phyloP scores from a whole-genome alignment of 108 stramenopile species.

The Skeletonema tropicum region DNA sequence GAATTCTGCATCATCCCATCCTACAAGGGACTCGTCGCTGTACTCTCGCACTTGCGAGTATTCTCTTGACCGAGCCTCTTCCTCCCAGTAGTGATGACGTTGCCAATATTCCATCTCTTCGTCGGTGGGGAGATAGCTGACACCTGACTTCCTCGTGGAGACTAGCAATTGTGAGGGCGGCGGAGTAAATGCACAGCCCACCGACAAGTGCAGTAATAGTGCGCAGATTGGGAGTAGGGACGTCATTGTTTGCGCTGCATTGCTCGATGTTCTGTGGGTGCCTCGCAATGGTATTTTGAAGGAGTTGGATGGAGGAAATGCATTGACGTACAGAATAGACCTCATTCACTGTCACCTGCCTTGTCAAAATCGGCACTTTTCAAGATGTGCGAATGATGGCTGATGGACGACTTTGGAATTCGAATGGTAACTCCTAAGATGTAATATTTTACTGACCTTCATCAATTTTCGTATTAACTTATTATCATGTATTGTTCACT shows the following conservation, averaged over 20 bases:
- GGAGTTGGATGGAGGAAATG: background rate
- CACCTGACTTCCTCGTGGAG: slow-evolving; percentile 2
- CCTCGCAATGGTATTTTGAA: background rate
- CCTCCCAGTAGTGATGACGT: slow-evolving; percentile 5
- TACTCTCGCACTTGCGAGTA: background rate
- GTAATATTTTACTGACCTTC: background rate
- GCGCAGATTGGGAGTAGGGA: background rate
- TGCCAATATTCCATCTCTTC: slow-evolving; percentile 8
- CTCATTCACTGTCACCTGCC: background rate
- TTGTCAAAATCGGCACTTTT: background rate
- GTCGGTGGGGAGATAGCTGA: background rate
- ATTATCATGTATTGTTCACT: too few relatives aligned
- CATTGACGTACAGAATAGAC: background rate
- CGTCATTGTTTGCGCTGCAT: background rate
- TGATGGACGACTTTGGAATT: background rate
- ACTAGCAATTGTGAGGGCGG: background rate
- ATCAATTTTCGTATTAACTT: too few relatives aligned
- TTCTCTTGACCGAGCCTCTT: background rate
- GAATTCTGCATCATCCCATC: background rate
- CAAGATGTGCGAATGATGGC: too few relatives aligned
- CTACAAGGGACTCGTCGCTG: background rate
- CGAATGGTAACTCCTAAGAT: background rate
- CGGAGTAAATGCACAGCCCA: background rate
- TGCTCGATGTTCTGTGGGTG: background rate
- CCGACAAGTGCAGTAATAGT: background rate